Conservation (phyloP, 805 yeast genomes). For the Metschnikowia santaceciliae region DNA sequence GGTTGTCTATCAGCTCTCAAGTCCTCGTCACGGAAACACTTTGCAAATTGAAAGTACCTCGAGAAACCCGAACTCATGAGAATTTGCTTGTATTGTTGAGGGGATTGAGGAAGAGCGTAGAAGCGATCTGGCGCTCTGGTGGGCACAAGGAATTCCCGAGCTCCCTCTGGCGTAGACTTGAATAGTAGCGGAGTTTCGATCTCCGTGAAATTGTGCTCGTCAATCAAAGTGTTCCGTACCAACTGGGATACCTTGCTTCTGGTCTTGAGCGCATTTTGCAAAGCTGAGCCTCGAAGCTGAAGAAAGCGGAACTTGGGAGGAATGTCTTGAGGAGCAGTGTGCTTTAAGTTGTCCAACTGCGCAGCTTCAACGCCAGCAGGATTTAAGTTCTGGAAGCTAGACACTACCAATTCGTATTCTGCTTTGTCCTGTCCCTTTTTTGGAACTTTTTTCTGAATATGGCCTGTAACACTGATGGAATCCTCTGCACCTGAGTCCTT, state of each 20-base stretch:
- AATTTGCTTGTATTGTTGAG: slow-evolving; percentile 94
- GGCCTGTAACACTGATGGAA: slow-evolving; percentile 64
- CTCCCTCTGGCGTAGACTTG: slow-evolving; percentile 98
- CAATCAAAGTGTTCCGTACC: slow-evolving; percentile 39
- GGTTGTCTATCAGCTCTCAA: slow-evolving; percentile 94
- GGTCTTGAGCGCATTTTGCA: slow-evolving; percentile 51
- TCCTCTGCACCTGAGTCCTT: slow-evolving; percentile 63
- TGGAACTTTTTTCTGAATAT: slow-evolving; percentile 31
- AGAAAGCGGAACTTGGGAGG: slow-evolving; percentile 81
- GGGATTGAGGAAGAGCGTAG: slow-evolving; percentile 95
- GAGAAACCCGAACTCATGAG: slow-evolving; percentile 91
- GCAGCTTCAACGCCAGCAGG: slow-evolving; percentile 61
- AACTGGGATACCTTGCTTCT: slow-evolving; percentile 54
- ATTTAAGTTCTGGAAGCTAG: slow-evolving; percentile 54
- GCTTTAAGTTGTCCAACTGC: slow-evolving; percentile 59
- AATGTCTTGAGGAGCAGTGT: slow-evolving; percentile 46
- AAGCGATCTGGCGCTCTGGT: slow-evolving; percentile 59
- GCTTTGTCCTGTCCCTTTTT: slow-evolving; percentile 9
- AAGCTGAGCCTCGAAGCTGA: slow-evolving; percentile 62
- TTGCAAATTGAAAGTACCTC: slow-evolving; percentile 84
- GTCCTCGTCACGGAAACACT: slow-evolving; percentile 95
- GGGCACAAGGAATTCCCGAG: slow-evolving; percentile 92
- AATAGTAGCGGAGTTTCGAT: slow-evolving; percentile 90
- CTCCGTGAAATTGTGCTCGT: slow-evolving; percentile 57
- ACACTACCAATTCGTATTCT: slow-evolving; percentile 58